Percentiles rank a stretch among this genome's conserved stretches.
phyloP scores from a whole-genome alignment of 768 basidiomycete species.

The Xerocomellus intermedius region DNA sequence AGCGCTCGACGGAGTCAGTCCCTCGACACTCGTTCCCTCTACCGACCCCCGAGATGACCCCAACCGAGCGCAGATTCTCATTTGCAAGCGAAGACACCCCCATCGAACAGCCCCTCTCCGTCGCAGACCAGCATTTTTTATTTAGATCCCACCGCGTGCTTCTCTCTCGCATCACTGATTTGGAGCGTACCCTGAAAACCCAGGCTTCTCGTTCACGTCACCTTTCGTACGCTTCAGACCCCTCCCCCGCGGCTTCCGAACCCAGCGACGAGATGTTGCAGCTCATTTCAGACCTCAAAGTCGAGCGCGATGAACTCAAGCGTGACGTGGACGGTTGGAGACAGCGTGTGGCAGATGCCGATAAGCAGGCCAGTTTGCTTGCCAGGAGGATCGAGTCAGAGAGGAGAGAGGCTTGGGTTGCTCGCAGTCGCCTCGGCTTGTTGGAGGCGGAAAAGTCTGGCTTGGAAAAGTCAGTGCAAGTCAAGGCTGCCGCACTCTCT shows the following conservation, averaged over 20 bases:
- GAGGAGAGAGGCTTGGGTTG: slow-evolving; percentile 79
- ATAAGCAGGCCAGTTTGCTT: slow-evolving; percentile 65
- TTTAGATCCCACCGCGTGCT: slow-evolving; percentile 82
- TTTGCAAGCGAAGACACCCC: slow-evolving; percentile 19
- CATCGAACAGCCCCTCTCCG: slow-evolving; percentile 53
- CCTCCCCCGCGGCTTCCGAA: slow-evolving; percentile 39
- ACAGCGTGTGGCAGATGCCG: slow-evolving; percentile 69
- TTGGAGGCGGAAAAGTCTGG: slow-evolving; percentile 66
- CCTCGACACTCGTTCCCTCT: slow-evolving; percentile 44
- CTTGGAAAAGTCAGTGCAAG: slow-evolving; percentile 48
- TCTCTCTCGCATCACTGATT: slow-evolving; percentile 75
- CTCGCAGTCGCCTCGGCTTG: slow-evolving; percentile 67
- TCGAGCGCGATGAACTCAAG: slow-evolving; percentile 86
- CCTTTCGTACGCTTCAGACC: slow-evolving; percentile 49
- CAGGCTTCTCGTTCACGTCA: slow-evolving; percentile 46
- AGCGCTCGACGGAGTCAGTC: slow-evolving; percentile 41
- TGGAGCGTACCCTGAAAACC: slow-evolving; percentile 63
- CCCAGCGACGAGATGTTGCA: slow-evolving; percentile 78
- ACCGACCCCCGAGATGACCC: slow-evolving; percentile 76
- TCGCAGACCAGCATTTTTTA: slow-evolving; percentile 81
- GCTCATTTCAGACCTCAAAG: slow-evolving; percentile 74
- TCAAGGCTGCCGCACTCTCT: slow-evolving; percentile 30
- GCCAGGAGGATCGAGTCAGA: slow-evolving; percentile 73
- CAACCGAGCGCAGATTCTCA: slow-evolving; percentile 49
- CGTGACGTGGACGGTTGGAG: slow-evolving; percentile 89